Conservation (phyloP, 768 basidiomycete genomes). For the Postia placenta region DNA sequence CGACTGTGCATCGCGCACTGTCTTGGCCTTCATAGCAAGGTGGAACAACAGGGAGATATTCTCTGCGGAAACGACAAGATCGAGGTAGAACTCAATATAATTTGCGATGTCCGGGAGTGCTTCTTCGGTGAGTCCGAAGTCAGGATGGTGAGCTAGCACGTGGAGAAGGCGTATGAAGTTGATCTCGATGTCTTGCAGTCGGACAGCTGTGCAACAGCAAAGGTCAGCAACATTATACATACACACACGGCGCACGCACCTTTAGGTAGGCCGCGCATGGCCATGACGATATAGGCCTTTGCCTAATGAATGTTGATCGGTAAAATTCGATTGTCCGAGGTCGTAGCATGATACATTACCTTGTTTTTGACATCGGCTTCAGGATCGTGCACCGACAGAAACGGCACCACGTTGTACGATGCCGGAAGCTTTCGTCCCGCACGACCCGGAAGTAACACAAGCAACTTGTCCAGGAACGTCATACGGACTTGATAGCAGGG, state of each 20-base stretch:
- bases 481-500: slow-evolving; percentile 82
- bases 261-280: slow-evolving; percentile 40
- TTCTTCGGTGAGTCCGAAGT: slow-evolving; percentile 66
- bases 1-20: slow-evolving; percentile 74
- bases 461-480: slow-evolving; percentile 69
- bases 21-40: slow-evolving; percentile 78
- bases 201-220: slow-evolving; percentile 32
- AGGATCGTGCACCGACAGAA: slow-evolving; percentile 88
- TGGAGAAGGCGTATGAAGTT: slow-evolving; percentile 84
- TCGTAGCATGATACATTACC: slow-evolving; percentile 34
- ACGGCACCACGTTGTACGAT: slow-evolving; percentile 78
- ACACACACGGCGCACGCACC: slow-evolving; percentile 24
- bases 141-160: slow-evolving; percentile 90
- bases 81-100: slow-evolving; percentile 89
- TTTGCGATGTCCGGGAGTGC: slow-evolving; percentile 74
- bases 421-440: slow-evolving; percentile 57
- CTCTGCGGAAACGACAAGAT: slow-evolving; percentile 68
- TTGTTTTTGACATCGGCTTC: slow-evolving; percentile 70
- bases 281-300: slow-evolving; percentile 45
- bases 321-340: not conserved
- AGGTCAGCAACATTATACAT: not conserved
- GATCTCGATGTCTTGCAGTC: slow-evolving; percentile 68
- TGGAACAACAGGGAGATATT: slow-evolving; percentile 82
- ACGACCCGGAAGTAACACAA: slow-evolving; percentile 52
- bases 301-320: slow-evolving; percentile 32